Percentiles rank a stretch among this genome's conserved stretches.
These are phyloP conservation scores for Coemansia sp. DNA, from an alignment of 192 early-diverging fungal genomes.

Conservation along the genomic window DNA sequence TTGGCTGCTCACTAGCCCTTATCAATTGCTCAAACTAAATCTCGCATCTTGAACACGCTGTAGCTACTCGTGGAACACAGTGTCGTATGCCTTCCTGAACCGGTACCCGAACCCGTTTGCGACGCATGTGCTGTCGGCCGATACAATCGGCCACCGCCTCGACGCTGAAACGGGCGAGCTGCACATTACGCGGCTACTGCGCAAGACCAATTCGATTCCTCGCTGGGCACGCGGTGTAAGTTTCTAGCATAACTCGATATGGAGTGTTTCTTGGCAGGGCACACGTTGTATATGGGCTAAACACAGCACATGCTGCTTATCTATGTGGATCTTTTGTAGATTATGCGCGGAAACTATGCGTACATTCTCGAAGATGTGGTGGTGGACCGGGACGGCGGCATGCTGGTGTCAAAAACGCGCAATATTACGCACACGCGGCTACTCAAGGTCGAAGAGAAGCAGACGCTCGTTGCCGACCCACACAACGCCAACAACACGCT, in stretches of 20 bases:
- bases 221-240: conserved; percentile 74
- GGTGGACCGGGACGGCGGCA: conserved; percentile 72
- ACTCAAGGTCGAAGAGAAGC: conserved; percentile 90
- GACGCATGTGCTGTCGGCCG: conserved; percentile 85
- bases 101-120: conserved; percentile 99
- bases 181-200: conserved; percentile 82
- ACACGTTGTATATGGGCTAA: not conserved
- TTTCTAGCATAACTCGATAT: not conserved
- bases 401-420: conserved; percentile 78
- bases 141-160: conserved; percentile 87
- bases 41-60: conserved; percentile 6
- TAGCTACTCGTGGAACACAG: conserved; percentile 74
- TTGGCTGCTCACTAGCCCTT: not conserved
- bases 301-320: not conserved
- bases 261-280: too few relatives aligned
- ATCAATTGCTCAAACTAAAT: not conserved
- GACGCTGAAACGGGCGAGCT: conserved; percentile 77
- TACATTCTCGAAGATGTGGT: conserved; percentile 89
- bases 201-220: conserved; percentile 85
- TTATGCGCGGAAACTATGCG: conserved; percentile 80
- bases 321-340: conserved; percentile 38
- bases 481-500: conserved; percentile 61
- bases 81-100: conserved; percentile 87
- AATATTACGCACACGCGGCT: conserved; percentile 93
- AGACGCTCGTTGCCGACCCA: conserved; percentile 65